Base-by-base conservation (phyloP, 495 filamentous ascomycete genomes). In the Aspergillus sclerotiicarbonarius region DNA sequence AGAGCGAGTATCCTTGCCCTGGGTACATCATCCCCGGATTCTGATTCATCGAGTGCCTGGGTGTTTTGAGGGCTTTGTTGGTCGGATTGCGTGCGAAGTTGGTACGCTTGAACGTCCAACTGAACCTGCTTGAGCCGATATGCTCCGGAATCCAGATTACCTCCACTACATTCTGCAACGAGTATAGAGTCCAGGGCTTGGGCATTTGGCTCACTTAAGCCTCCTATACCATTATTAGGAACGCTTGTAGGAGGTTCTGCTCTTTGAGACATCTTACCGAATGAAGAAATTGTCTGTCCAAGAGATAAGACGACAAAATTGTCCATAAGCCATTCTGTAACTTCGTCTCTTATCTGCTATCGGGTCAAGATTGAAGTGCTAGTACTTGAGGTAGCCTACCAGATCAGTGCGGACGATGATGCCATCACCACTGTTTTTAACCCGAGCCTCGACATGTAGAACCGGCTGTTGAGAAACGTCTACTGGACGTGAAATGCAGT, bases 1-100 rank as follows among this genome's bases (percentile, higher is more conserved):
- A 84, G 63, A 15, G 35, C 39, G 16, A 67, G 54, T 13, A 78
- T 57, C 12, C 64, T 72, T 13, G 71, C 65, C 39, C 60, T 63
- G 19, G 59, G 18, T 25, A 37, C 30, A 33, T 63, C 60, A 5
- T 63, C 51, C 21, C 29, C 29, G 5, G 16, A 58, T 21, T 59
- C 54, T 41, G 29, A 29, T 8, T 58, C 65, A 12, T 61, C 57
- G 32, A 44, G 47, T 16, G 45, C n/a, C 50, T 61, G 57, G 18
- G 44, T 63, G 0, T 46, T 53, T 16, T 57, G 59, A 12, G 59
- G 53, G 29, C 32, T 51, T 10, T 62, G 55, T 16, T 54, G 56
- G 18, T 62, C 65, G 19, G 18, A 51, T 53, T 35, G 29, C 19
- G 15, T 33, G 12, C 51, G 53, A 2, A 69, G 56, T 41, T 65